phyloP scores from a whole-genome alignment of 441 rosid species.

The California macrophylla region DNA sequence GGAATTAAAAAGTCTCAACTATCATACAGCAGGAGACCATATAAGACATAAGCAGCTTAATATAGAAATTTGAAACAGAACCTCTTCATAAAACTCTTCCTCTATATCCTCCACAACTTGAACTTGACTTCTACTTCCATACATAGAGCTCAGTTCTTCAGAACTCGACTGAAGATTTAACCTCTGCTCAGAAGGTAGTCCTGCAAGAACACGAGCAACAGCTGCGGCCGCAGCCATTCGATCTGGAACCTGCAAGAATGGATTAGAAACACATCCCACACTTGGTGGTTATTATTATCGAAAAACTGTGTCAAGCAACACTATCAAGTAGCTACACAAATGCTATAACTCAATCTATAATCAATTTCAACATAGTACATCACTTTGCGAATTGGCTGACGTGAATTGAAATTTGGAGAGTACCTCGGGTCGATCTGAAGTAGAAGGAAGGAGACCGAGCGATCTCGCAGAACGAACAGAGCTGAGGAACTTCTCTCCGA shows the following conservation, averaged over 20 bases:
- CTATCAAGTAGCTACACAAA: background rate
- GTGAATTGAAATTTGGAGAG: conserved; percentile 7
- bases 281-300: background rate
- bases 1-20: background rate
- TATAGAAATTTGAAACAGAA: conserved; percentile 45
- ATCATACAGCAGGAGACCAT: background rate
- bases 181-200: conserved; percentile 67
- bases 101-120: conserved; percentile 59
- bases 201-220: conserved; percentile 87
- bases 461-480: conserved; percentile 87
- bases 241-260: conserved; percentile 63
- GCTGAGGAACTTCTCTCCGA: conserved; percentile 80
- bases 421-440: conserved; percentile 88
- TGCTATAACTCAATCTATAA: background rate
- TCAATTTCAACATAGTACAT: background rate
- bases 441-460: conserved; percentile 67
- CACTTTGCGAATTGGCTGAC: background rate
- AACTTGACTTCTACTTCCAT: conserved; percentile 61
- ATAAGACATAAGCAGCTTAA: background rate
- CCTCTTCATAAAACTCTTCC: conserved; percentile 83
- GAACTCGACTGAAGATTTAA: conserved; percentile 63
- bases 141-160: conserved; percentile 55
- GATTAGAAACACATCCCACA: background rate
- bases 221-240: conserved; percentile 93
- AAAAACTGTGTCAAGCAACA: background rate